These are phyloP conservation scores for Cyclostephanos tholiformis DNA, from an alignment of 108 stramenopile species.

Conservation along the genomic window DNA sequence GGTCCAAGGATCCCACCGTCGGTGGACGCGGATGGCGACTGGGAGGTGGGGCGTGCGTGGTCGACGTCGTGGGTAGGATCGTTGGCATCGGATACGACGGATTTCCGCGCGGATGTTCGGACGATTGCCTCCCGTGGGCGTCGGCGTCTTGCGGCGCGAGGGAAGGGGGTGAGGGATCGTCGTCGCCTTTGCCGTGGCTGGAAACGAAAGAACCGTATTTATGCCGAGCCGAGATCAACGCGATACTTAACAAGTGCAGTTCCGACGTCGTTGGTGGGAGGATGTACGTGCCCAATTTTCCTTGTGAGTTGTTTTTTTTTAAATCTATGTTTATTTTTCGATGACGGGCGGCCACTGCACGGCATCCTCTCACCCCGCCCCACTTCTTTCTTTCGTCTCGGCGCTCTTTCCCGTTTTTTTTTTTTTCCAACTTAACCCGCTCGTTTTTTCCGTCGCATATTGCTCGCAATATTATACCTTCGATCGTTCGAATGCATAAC, in stretches of 20 bases:
- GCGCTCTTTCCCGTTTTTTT: too few species aligned
- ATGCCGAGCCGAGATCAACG: slow-evolving; percentile 88
- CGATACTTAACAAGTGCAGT: slow-evolving; percentile 83
- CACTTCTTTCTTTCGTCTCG: too few species aligned
- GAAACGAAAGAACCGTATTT: slow-evolving; percentile 92
- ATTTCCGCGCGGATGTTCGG: slow-evolving; percentile 91
- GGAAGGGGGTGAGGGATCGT: slow-evolving; percentile 9
- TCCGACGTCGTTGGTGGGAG: slow-evolving; percentile 61
- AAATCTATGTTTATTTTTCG: neutral
- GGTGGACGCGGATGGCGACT: slow-evolving; percentile 33
- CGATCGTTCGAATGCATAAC: too few species aligned
- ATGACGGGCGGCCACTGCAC: too few species aligned
- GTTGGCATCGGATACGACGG: slow-evolving; percentile 98
- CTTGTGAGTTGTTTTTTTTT: slow-evolving; percentile 46
- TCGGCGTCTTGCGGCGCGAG: slow-evolving; percentile 5
- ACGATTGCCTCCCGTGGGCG: slow-evolving; percentile 90
- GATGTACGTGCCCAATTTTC: slow-evolving; percentile 93
- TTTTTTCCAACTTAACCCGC: too few species aligned
- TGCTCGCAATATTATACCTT: too few species aligned
- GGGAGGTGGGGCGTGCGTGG: slow-evolving; percentile 82
- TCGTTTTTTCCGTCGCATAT: too few species aligned
- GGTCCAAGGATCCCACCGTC: slow-evolving; percentile 92
- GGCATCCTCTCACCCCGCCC: too few species aligned
- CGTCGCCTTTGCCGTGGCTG: slow-evolving; percentile 55
- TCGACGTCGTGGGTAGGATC: slow-evolving; percentile 82